Percentiles rank a stretch among this genome's conserved stretches.
Conservation (phyloP, 345 rosid genomes). For the Populus simonii region DNA sequence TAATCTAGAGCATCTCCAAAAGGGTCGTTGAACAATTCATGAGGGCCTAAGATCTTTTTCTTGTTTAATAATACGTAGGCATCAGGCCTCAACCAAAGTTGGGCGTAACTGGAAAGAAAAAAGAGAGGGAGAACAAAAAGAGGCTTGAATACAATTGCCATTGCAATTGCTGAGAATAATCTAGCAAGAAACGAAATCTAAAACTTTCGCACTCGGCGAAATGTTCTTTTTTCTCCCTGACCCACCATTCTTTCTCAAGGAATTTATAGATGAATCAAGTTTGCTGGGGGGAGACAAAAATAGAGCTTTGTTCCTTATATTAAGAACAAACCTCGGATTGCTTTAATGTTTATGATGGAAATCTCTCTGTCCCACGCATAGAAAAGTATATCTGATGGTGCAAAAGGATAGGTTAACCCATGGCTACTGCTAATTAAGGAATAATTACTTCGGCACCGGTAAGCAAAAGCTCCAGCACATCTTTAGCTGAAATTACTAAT, state of each 20-base stretch:
- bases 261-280: neutral
- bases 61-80: neutral
- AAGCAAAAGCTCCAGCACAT: neutral
- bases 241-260: neutral
- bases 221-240: neutral
- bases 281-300: neutral
- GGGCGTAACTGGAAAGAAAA: slow-evolving; percentile 15
- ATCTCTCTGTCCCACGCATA: neutral
- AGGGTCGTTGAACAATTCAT: slow-evolving; percentile 25
- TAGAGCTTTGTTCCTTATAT: slow-evolving; percentile 13
- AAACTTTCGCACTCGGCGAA: neutral
- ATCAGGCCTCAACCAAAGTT: neutral
- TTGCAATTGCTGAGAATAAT: neutral
- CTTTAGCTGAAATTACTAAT: no score
- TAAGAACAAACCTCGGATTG: neutral
- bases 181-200: neutral
- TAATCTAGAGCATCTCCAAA: slow-evolving; percentile 26
- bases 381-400: neutral
- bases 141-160: neutral
- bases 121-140: slow-evolving; percentile 18
- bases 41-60: slow-evolving; percentile 18
- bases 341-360: neutral
- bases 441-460: neutral
- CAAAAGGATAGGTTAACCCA: neutral
- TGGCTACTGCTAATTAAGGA: neutral